phyloP scores from a whole-genome alignment of 164 flowering plant genomes.

The Buxus sempervirens region DNA sequence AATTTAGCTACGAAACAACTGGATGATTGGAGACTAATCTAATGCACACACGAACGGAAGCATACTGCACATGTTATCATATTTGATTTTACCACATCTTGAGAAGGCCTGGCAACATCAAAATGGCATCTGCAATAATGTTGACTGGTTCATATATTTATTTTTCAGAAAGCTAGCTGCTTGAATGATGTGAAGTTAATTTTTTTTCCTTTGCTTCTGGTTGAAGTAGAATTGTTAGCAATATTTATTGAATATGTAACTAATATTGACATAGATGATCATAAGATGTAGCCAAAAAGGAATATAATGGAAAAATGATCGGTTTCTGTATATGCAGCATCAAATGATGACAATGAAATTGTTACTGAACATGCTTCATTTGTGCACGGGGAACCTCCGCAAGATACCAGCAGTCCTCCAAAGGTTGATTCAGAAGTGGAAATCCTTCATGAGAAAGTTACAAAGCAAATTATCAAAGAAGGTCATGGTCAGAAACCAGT shows the following conservation, averaged over 20 bases:
- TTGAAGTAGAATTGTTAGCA: no score
- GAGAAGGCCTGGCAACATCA: background rate
- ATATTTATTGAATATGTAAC: no score
- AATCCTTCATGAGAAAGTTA: slow-evolving; percentile 78
- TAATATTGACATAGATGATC: no score
- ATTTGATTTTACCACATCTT: background rate
- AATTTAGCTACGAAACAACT: background rate
- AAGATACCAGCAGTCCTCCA: slow-evolving; percentile 68
- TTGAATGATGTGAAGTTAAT: no score
- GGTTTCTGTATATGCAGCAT: slow-evolving; percentile 22
- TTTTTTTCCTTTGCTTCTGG: no score
- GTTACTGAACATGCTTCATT: slow-evolving; percentile 55
- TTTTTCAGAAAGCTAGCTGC: background rate
- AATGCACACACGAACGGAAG: background rate
- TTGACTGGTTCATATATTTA: no score
- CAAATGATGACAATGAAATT: slow-evolving; percentile 55
- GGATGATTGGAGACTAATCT: background rate
- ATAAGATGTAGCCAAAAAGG: background rate
- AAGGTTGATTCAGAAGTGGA: slow-evolving; percentile 63
- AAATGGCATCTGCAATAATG: background rate
- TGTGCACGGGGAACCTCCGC: slow-evolving; percentile 62
- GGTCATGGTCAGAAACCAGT: slow-evolving; percentile 86
- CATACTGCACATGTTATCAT: background rate
- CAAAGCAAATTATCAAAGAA: slow-evolving; percentile 90
- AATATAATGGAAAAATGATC: background rate